A percentile compares a stretch with the other conserved stretches of the same genome.
These are phyloP conservation scores for Boletus barrowsii DNA, from an alignment of 768 basidiomycete species.

Conservation along the genomic window DNA sequence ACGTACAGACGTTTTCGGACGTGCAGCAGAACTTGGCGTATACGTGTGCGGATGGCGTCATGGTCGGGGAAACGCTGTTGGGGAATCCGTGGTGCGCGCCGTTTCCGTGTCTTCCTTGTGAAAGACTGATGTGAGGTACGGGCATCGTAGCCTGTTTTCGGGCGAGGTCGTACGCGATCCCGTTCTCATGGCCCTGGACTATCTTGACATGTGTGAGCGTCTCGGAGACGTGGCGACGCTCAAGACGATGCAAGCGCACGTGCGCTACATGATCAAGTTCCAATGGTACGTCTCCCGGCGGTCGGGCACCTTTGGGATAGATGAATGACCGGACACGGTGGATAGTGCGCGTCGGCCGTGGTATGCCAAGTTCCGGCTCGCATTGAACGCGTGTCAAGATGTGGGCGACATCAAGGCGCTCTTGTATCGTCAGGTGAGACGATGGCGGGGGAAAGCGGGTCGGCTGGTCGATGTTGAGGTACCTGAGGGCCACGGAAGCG, in stretches of 20 bases:
- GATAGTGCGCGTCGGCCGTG: conserved; percentile 47
- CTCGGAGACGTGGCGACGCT: conserved; percentile 51
- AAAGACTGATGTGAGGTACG: not conserved
- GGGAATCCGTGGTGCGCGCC: conserved; percentile 65
- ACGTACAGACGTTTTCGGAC: conserved; percentile 62
- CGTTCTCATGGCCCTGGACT: conserved; percentile 64
- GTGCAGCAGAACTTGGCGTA: conserved; percentile 48
- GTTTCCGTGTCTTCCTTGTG: not conserved
- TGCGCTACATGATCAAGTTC: conserved; percentile 65
- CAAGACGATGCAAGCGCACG: conserved; percentile 55
- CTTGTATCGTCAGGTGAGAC: conserved; percentile 41
- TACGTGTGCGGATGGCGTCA: conserved; percentile 69
- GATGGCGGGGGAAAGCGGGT: conserved; percentile 46
- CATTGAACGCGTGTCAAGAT: conserved; percentile 40
- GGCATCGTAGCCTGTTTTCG: conserved; percentile 51
- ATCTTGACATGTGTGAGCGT: conserved; percentile 55
- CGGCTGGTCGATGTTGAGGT: not conserved
- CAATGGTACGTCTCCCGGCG: conserved; percentile 49
- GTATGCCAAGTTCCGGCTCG: conserved; percentile 53
- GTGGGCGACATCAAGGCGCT: conserved; percentile 48
- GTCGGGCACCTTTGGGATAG: too few relatives aligned
- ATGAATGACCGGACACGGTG: too few relatives aligned
- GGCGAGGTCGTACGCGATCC: conserved; percentile 53
- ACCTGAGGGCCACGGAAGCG: not conserved
- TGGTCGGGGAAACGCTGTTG: conserved; percentile 79